Conservation (phyloP, 768 basidiomycete genomes). For the Mycena indigotica region DNA sequence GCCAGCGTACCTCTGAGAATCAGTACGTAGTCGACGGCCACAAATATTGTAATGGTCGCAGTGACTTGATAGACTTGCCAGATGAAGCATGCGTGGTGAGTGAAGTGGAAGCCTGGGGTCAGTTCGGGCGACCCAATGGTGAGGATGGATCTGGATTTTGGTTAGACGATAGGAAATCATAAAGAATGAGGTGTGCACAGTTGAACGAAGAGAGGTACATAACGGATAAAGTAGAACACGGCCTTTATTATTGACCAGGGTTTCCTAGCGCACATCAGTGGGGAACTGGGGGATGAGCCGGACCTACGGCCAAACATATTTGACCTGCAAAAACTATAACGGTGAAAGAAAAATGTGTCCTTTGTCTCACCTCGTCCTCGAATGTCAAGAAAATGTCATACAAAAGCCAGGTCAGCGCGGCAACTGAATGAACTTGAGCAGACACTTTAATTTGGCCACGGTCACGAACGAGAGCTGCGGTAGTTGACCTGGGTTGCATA, state of each 20-base stretch:
- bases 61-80: constrained; percentile 48
- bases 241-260: constrained; percentile 39
- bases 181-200: constrained; percentile 29
- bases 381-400: constrained; percentile 46
- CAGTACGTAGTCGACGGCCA: constrained; percentile 40
- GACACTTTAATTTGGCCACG: background rate
- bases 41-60: constrained; percentile 32
- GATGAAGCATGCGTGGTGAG: constrained; percentile 43
- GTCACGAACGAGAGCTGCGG: constrained; percentile 8
- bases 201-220: constrained; percentile 39
- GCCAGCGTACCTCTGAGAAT: constrained; percentile 40
- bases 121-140: constrained; percentile 37
- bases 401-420: constrained; percentile 38
- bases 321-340: constrained; percentile 29
- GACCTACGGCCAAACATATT: constrained; percentile 45
- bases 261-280: constrained; percentile 23
- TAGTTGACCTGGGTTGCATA: constrained; percentile 12
- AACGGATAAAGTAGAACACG: constrained; percentile 41
- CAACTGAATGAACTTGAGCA: constrained; percentile 28
- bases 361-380: constrained; percentile 40
- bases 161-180: background rate
- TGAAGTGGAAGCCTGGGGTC: constrained; percentile 39
- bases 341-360: background rate
- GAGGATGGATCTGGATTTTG: constrained; percentile 32
- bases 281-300: too few species aligned